These are phyloP conservation scores for Aspergillus sp. DNA, from an alignment of 2,329 filamentous ascomycete genomes.

Conservation along the genomic window DNA sequence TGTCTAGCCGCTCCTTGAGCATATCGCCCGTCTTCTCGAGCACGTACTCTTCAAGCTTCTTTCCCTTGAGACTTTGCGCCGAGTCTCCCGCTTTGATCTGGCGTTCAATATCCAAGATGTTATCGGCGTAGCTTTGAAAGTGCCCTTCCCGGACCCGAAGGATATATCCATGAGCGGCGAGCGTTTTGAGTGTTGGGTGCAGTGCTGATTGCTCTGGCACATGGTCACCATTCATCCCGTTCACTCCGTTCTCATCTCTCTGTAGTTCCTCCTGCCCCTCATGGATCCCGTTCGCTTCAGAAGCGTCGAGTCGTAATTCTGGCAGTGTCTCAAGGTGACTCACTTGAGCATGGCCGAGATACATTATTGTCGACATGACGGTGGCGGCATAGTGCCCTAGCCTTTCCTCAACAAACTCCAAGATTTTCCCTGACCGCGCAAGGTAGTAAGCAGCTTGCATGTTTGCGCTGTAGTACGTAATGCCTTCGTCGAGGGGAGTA, in stretches of 20 bases:
- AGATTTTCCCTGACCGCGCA: slow-evolving; percentile 78
- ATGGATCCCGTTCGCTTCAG: slow-evolving; percentile 31
- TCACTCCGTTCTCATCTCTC: slow-evolving; percentile 11
- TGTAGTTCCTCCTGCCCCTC: slow-evolving; percentile 25
- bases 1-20: slow-evolving; percentile 40
- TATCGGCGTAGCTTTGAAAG: slow-evolving; percentile 47
- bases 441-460: slow-evolving; percentile 79
- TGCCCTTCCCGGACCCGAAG: slow-evolving; percentile 45
- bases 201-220: slow-evolving; percentile 27
- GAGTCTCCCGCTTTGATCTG: slow-evolving; percentile 36
- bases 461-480: slow-evolving; percentile 84
- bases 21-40: slow-evolving; percentile 33
- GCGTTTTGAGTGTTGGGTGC: slow-evolving; percentile 43
- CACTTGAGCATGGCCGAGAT: slow-evolving; percentile 73
- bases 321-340: slow-evolving; percentile 49
- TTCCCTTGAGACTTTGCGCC: slow-evolving; percentile 43
- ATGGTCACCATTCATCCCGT: slow-evolving; percentile 30
- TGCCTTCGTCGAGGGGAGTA: slow-evolving; percentile 63
- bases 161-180: slow-evolving; percentile 49
- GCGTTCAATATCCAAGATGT: slow-evolving; percentile 43
- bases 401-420: slow-evolving; percentile 73
- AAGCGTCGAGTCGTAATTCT: slow-evolving; percentile 34
- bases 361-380: slow-evolving; percentile 74
- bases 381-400: slow-evolving; percentile 76
- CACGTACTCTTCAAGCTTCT: slow-evolving; percentile 41